Evolutionary conservation across 2,329 filamentous ascomycete species (phyloP).

Genomic region (Diaporthe sp.): DNA sequence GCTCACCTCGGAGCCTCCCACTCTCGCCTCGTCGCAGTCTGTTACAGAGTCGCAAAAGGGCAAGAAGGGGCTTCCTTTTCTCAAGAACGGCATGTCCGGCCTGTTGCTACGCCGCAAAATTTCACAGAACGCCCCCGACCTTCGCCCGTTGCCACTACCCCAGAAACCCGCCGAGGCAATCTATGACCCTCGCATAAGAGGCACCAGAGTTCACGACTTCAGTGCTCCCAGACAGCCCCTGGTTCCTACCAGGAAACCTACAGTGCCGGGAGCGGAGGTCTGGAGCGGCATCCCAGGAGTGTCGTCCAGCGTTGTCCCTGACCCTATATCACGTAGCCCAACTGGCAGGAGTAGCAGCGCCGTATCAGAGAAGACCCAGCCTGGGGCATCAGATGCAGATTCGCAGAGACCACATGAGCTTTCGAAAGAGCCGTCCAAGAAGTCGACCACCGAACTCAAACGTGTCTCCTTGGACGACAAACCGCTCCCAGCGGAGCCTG

Average conservation of each 20-base stretch:
- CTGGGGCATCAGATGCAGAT: conserved; percentile 23
- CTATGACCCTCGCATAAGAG: conserved; percentile 75
- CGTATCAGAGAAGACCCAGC: conserved; percentile 33
- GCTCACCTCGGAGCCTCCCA: conserved; percentile 54
- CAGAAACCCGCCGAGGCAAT: conserved; percentile 58
- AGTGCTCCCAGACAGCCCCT: conserved; percentile 67
- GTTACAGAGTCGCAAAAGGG: conserved; percentile 58
- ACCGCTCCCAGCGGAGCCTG: conserved; percentile 42
- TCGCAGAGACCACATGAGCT: conserved; percentile 10
- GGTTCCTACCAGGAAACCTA: conserved; percentile 42
- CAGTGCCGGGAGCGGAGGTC: conserved; percentile 37
- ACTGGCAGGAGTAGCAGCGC: conserved; percentile 33
- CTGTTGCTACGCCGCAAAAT: conserved; percentile 70
- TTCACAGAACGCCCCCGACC: conserved; percentile 62
- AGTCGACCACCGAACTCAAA: conserved; percentile 2
- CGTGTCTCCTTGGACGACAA: conserved; percentile 43
- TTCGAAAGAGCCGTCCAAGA: conserved; percentile 35
- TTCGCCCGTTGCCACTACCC: conserved; percentile 56
- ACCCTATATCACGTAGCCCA: conserved; percentile 30
- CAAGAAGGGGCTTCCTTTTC: conserved; percentile 68
- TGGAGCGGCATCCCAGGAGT: conserved; percentile 31
- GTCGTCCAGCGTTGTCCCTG: conserved; percentile 10
- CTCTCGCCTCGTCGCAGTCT: conserved; percentile 46
- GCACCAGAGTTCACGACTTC: conserved; percentile 75
- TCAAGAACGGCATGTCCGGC: conserved; percentile 72